Evolutionary conservation across 257 asterid species (phyloP).

Genomic region (Jaltomata sinuosa): DNA sequence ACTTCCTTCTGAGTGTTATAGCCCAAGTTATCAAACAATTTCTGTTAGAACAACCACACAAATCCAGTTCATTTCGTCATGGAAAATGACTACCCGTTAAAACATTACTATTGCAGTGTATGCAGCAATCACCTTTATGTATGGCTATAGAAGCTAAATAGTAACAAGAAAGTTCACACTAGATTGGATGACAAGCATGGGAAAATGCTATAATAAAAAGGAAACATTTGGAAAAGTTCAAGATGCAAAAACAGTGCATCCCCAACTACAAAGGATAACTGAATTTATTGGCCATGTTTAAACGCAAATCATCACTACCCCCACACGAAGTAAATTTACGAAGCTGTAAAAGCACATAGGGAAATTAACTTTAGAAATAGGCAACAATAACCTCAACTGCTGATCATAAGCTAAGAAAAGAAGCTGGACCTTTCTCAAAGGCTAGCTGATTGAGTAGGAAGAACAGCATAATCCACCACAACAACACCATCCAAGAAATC

Average conservation of each 20-base stretch:
- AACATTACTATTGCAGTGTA: neutral
- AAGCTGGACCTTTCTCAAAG: constrained; percentile 16
- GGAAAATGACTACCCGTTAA: neutral
- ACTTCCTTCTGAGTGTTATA: neutral
- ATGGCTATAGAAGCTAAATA: neutral
- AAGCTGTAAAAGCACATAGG: neutral
- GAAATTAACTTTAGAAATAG: neutral
- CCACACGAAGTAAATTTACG: neutral
- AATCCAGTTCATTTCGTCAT: neutral
- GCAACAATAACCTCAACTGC: neutral
- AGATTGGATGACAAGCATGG: neutral
- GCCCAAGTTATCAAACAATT: neutral
- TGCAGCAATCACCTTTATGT: neutral
- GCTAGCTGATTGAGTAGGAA: constrained; percentile 33
- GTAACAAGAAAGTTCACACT: neutral
- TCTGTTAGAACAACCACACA: neutral
- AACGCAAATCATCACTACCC: neutral
- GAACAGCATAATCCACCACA: constrained; percentile 56
- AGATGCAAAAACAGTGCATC: neutral
- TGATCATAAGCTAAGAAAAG: neutral
- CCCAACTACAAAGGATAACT: neutral
- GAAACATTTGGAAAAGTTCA: neutral
- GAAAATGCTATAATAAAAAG: neutral
- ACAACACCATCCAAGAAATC: constrained; percentile 50
- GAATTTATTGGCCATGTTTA: neutral